These are phyloP conservation scores for Fusarium irregulare DNA, from an alignment of 2,329 filamentous ascomycete genomes.

Conservation along the genomic window DNA sequence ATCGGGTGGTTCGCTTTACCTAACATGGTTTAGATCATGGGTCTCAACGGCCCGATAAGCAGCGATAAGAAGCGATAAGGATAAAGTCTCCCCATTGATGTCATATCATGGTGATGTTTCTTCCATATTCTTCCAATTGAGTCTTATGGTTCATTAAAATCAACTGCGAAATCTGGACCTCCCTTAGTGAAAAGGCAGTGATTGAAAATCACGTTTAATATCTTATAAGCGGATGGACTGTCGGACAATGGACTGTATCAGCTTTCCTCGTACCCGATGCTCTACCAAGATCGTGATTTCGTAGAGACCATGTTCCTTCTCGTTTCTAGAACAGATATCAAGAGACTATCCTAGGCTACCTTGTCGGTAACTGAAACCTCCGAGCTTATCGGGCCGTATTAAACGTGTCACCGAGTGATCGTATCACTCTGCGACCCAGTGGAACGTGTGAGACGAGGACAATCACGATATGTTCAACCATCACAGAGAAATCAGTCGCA, in stretches of 20 bases:
- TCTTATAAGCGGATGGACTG: no score
- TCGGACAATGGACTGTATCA: no score
- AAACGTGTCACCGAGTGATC: neutral
- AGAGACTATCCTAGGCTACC: neutral
- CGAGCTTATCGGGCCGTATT: conserved; percentile 2
- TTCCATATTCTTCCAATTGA: neutral
- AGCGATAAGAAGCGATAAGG: conserved; percentile 10
- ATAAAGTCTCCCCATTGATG: neutral
- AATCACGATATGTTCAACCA: neutral
- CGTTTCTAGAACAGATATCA: neutral
- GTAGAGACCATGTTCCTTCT: neutral
- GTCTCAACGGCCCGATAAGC: conserved; percentile 19
- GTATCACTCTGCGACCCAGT: neutral
- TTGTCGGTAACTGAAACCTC: neutral
- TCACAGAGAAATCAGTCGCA: no score
- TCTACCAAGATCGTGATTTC: neutral
- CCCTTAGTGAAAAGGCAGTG: no score
- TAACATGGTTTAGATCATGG: neutral
- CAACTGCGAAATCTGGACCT: no score
- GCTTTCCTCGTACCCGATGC: neutral
- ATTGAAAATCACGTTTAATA: no score
- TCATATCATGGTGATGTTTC: conserved; percentile 15
- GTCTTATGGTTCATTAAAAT: neutral
- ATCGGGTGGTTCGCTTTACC: conserved; percentile 7
- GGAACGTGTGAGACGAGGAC: neutral